Conservation (phyloP, 2,329 filamentous ascomycete species). For the Colletotrichum sp. region DNA sequence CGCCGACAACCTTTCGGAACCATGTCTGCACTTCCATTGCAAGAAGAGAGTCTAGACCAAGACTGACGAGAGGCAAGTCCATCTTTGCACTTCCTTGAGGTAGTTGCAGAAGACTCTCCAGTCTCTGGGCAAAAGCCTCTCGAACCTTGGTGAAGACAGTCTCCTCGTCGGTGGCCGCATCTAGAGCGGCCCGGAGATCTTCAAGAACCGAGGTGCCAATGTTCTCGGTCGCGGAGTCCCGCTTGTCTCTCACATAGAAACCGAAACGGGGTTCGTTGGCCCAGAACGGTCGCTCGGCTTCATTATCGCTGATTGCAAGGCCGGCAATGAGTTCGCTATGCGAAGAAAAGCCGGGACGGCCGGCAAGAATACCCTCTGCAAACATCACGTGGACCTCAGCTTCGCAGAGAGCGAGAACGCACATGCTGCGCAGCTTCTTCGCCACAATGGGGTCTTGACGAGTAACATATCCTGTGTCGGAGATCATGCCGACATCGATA, state of each 20-base stretch:
- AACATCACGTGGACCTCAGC: conserved; percentile 32
- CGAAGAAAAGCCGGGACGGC: conserved; percentile 26
- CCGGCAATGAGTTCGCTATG: conserved; percentile 28
- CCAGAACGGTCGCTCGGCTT: background rate
- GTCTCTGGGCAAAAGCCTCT: background rate
- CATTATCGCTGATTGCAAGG: conserved; percentile 7
- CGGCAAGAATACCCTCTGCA: conserved; percentile 43
- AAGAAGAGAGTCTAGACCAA: background rate
- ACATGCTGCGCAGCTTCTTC: conserved; percentile 3
- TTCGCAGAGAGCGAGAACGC: background rate
- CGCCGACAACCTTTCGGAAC: background rate
- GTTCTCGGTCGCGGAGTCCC: background rate
- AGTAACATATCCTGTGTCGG: conserved; percentile 45
- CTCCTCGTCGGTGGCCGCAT: background rate
- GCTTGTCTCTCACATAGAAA: background rate
- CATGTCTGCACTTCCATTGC: background rate
- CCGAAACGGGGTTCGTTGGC: background rate
- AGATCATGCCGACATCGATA: conserved; percentile 40
- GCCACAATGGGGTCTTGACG: conserved; percentile 4
- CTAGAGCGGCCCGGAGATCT: background rate
- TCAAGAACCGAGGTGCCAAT: background rate
- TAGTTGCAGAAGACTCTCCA: background rate
- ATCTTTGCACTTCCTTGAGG: background rate
- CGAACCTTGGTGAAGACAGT: background rate
- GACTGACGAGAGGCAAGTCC: background rate